Evolutionary conservation across 805 yeast species (phyloP).

Genomic region (Kluyveromyces nonfermentans): DNA sequence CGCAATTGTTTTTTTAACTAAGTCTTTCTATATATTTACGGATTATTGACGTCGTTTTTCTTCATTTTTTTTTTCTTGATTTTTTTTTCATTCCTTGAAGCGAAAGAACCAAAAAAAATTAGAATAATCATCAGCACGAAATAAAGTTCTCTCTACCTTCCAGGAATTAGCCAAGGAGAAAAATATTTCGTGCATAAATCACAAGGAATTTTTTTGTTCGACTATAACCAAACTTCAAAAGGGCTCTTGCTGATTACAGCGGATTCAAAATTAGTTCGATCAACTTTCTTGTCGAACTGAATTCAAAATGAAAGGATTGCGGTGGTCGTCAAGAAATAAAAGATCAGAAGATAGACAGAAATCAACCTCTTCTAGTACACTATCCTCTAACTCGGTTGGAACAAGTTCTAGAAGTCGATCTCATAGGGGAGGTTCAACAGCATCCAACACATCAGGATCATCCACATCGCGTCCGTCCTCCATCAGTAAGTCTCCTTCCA

Average conservation of each 20-base stretch:
- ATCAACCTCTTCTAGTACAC: neutral
- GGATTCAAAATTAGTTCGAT: neutral
- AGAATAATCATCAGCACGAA: neutral
- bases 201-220: neutral
- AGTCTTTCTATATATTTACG: no score
- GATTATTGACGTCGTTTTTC: neutral
- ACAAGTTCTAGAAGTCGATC: neutral
- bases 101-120: neutral
- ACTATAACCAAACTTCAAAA: neutral
- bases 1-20: no score
- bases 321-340: slow-evolving; percentile 8
- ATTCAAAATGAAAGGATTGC: slow-evolving; percentile 5
- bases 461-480: neutral
- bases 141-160: neutral
- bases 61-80: neutral
- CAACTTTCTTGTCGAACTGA: neutral
- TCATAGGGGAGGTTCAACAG: neutral
- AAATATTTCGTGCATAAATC: neutral
- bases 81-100: neutral
- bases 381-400: neutral
- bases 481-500: neutral
- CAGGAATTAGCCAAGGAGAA: neutral
- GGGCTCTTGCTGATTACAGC: no score
- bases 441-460: neutral
- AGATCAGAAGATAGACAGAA: slow-evolving; percentile 4